Conservation (phyloP, 306 rosid species). For the Inga oerstediana region DNA sequence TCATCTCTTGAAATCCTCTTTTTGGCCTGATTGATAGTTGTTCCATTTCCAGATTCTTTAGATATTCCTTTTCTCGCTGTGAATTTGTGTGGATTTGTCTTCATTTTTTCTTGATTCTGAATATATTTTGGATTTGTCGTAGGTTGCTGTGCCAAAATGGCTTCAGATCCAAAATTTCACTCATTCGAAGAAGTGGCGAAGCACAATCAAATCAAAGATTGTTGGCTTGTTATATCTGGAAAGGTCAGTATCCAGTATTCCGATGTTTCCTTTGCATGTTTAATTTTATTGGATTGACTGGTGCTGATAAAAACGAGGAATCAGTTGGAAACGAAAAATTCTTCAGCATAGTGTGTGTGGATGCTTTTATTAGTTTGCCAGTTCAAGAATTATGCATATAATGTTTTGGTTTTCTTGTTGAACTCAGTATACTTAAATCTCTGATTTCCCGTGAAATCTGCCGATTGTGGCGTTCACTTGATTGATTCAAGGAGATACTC, state of each 20-base stretch:
- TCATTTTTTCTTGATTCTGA: constrained; percentile 30
- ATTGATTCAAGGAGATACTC: neutral
- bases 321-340: neutral
- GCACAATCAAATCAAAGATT: constrained; percentile 84
- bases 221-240: constrained; percentile 85
- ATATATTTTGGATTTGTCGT: constrained; percentile 9
- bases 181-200: constrained; percentile 65
- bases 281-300: constrained; percentile 7
- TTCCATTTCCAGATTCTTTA: constrained; percentile 13
- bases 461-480: neutral
- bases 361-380: neutral
- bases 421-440: neutral
- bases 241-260: constrained; percentile 61
- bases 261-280: neutral
- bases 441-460: neutral
- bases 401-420: neutral
- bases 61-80: constrained; percentile 1
- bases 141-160: constrained; percentile 57
- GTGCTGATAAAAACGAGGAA: neutral
- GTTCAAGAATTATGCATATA: neutral
- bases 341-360: neutral
- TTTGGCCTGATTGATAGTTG: constrained; percentile 7
- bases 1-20: constrained; percentile 5
- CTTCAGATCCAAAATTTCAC: constrained; percentile 73
- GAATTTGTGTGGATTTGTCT: constrained; percentile 26